phyloP scores from a whole-genome alignment of 1,284 basidiomycete genomes.

The Agaricales sp. region DNA sequence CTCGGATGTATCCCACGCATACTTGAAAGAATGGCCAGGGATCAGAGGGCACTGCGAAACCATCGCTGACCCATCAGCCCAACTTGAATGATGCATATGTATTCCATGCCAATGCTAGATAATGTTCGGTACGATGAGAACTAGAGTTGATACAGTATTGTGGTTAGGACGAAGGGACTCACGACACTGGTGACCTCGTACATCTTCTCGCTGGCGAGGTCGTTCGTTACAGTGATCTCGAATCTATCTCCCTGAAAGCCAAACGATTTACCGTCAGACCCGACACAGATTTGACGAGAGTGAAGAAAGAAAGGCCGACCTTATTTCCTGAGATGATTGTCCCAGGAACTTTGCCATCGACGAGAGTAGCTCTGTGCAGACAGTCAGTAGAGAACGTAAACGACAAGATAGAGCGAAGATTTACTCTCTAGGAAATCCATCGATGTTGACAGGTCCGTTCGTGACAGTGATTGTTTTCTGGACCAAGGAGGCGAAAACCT shows the following conservation, averaged over 20 bases:
- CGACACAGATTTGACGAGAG: constrained; percentile 21
- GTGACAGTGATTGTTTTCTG: not conserved
- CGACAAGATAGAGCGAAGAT: not conserved
- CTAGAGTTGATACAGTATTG: no score
- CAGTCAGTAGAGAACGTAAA: not conserved
- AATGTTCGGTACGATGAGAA: not conserved
- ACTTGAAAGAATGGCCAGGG: constrained; percentile 10
- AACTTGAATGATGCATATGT: constrained; percentile 22
- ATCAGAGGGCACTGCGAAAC: constrained; percentile 28
- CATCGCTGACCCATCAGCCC: constrained; percentile 24
- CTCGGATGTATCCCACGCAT: constrained; percentile 1
- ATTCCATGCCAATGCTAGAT: constrained; percentile 28
- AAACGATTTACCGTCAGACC: not conserved
- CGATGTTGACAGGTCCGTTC: not conserved
- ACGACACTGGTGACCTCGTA: constrained; percentile 19
- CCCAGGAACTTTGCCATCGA: constrained; percentile 21
- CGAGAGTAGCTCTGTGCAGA: constrained; percentile 17
- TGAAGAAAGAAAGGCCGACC: constrained; percentile 10
- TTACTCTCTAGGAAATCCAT: not conserved
- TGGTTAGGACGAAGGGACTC: not conserved
- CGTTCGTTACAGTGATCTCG: constrained; percentile 23
- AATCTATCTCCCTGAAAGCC: constrained; percentile 15
- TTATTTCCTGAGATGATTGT: constrained; percentile 21
- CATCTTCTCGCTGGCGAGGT: constrained; percentile 1
- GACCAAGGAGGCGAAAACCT: not conserved